Evolutionary conservation across 306 rosid species (phyloP).

Genomic region (Prunus fruticosa): DNA sequence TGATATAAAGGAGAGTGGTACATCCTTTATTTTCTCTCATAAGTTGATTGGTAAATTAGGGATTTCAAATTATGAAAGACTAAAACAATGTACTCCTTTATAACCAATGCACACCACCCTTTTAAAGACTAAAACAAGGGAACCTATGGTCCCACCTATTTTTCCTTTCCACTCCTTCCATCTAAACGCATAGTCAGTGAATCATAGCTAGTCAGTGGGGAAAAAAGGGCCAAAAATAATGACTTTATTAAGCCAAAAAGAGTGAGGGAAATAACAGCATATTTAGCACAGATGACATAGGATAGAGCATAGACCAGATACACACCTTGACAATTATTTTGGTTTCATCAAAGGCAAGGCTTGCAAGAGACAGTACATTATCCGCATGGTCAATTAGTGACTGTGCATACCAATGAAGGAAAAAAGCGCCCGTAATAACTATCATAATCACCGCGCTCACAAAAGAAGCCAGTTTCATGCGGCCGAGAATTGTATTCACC

Average conservation of each 20-base stretch:
- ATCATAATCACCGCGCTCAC: slow-evolving; percentile 96
- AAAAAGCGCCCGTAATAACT: slow-evolving; percentile 96
- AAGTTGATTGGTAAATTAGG: not conserved
- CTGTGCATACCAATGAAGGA: slow-evolving; percentile 95
- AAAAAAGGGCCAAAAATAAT: not conserved
- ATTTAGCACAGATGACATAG: not conserved
- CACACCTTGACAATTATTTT: slow-evolving; percentile 76
- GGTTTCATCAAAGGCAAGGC: slow-evolving; percentile 90
- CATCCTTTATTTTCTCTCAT: not conserved
- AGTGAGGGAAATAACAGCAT: slow-evolving; percentile 9
- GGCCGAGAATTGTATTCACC: slow-evolving; percentile 92
- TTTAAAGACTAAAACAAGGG: not conserved
- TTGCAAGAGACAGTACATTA: slow-evolving; percentile 91
- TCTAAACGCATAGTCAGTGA: too few relatives aligned
- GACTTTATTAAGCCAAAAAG: slow-evolving; percentile 7
- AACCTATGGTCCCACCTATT: not conserved
- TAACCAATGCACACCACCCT: not conserved
- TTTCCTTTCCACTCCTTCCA: not conserved
- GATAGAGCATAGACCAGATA: slow-evolving; percentile 14
- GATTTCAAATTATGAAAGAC: not conserved
- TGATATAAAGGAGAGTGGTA: not conserved
- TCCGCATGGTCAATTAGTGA: slow-evolving; percentile 77
- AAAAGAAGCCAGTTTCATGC: slow-evolving; percentile 91
- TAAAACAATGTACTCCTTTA: not conserved
- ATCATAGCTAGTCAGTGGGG: not conserved